A percentile compares a stretch with the other conserved stretches of the same genome.
phyloP scores from a whole-genome alignment of 1,284 basidiomycete genomes.

The Thelephora terrestris region DNA sequence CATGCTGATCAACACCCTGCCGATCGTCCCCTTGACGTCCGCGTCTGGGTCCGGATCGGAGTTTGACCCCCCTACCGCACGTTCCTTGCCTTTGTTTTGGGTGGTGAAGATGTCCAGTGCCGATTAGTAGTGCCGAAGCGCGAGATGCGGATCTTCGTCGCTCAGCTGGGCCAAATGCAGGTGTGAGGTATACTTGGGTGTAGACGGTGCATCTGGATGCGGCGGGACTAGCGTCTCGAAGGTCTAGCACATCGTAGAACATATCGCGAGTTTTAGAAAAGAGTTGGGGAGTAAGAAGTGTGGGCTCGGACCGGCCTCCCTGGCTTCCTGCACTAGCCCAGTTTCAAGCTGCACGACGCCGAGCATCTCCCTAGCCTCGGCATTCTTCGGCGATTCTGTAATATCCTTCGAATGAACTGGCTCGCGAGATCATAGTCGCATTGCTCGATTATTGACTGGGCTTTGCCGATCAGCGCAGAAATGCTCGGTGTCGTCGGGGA shows the following conservation, averaged over 20 bases:
- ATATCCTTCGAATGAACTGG: conserved; percentile 60
- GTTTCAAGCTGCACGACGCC: conserved; percentile 71
- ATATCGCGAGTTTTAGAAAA: conserved; percentile 5
- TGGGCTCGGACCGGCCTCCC: conserved; percentile 40
- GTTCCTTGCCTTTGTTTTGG: conserved; percentile 64
- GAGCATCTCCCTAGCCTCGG: conserved; percentile 71
- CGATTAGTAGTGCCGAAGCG: conserved; percentile 73
- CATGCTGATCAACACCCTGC: conserved; percentile 83
- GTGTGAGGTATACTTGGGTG: conserved; percentile 72
- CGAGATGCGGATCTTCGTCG: conserved; percentile 65
- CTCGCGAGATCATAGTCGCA: conserved; percentile 78
- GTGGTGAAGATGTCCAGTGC: conserved; percentile 68
- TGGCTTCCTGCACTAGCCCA: conserved; percentile 68
- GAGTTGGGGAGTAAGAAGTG: too few relatives aligned
- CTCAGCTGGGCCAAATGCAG: conserved; percentile 86
- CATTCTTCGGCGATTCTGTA: conserved; percentile 55
- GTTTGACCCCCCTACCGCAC: conserved; percentile 25
- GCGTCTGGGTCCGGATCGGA: conserved; percentile 33
- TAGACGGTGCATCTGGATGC: conserved; percentile 41
- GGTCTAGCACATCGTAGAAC: conserved; percentile 33
- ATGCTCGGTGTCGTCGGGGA: conserved; percentile 25
- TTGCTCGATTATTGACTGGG: conserved; percentile 70
- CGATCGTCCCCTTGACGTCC: conserved; percentile 65
- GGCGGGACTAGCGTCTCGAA: conserved; percentile 56
- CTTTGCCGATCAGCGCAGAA: conserved; percentile 56